Base-by-base conservation (phyloP, 2,329 filamentous ascomycete species). In the Aspergillus pseudoglaucus region DNA sequence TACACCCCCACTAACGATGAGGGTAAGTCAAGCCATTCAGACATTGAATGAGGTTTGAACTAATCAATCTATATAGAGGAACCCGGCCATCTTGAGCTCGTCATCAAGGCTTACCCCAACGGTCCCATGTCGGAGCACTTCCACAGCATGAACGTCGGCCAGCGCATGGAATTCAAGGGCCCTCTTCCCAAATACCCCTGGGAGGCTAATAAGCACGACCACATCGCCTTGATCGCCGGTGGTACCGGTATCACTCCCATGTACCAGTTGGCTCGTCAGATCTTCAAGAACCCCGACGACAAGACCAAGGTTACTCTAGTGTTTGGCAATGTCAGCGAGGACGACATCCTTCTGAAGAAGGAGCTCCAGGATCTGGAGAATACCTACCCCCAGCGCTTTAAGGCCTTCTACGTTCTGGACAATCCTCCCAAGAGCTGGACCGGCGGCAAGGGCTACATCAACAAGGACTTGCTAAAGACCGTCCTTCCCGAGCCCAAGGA, bases 181-280 rank as follows among this genome's bases (percentile, higher is more conserved):
- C 93, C 93, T 2, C 82, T 98, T 35, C 88, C 89, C 62, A 98
- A 98, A 74, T 97, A 96, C 72, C 72, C 82, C 27, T 97, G 90
- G 90, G 66, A 81, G 46, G 65, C 84, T 58, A 97, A 97, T 81
- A 96, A 95, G 81, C 90, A 96, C 76, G 76, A 88, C 52, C 90
- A 97, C 76, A 66, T 76, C 57, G 67, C 64, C 45, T 56, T 75
- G 59, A 70, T 98, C 54, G 89, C 91, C n/a, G 93, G 93, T 61
- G 93, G 93, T 56, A 96, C 93, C 6, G 93, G 93, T 52, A 95
- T 98, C 70, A 93, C 93, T 9, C 93, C 93, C 59, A 96, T 97
- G 91, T 97, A 88, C 79, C 93, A 98, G 78, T 83, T 98, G 41
- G 78, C 83, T 56, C 88, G 88, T 53, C 80, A 84, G 65, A 95